Percentiles rank a stretch among this genome's conserved stretches.
These are phyloP conservation scores for Acmispon strigosus DNA, from an alignment of 306 rosid species.

Conservation along the genomic window DNA sequence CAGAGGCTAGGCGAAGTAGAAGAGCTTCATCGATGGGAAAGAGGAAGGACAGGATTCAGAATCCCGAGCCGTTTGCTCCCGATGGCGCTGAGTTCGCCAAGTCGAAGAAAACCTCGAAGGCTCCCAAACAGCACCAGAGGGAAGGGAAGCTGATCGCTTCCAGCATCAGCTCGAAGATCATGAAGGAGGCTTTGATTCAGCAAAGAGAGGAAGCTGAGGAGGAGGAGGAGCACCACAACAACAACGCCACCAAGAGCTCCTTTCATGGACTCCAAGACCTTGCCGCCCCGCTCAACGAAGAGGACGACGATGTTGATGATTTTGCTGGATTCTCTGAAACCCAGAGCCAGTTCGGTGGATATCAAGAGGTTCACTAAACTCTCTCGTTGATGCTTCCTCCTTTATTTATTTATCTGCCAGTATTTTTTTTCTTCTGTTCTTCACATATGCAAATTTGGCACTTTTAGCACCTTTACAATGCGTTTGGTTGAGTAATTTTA, in stretches of 20 bases:
- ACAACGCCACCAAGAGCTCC: conserved; percentile 4
- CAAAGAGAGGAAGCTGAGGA: conserved; percentile 64
- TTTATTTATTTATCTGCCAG: not conserved
- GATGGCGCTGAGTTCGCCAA: conserved; percentile 34
- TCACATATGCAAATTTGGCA: not conserved
- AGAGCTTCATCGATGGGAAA: conserved; percentile 44
- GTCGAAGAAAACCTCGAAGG: conserved; percentile 47
- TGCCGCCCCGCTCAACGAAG: conserved; percentile 16
- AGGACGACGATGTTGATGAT: conserved; percentile 45
- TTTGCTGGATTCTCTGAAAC: conserved; percentile 62
- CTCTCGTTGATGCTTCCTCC: not conserved
- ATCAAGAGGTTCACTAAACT: conserved; percentile 32
- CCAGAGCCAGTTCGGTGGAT: conserved; percentile 35
- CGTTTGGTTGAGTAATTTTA: no score
- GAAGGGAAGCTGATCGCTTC: conserved; percentile 52
- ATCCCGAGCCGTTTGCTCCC: conserved; percentile 69
- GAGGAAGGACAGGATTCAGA: conserved; percentile 64
- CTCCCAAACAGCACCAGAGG: conserved; percentile 53
- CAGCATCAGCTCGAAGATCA: conserved; percentile 63
- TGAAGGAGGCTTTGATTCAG: conserved; percentile 71
- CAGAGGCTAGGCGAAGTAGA: not conserved
- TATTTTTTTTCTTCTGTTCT: not conserved
- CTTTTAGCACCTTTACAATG: not conserved
- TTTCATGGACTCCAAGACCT: conserved; percentile 21
- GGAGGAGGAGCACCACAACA: conserved; percentile 24